A percentile compares a stretch with the other conserved stretches of the same genome.
These are phyloP conservation scores for Chrysanthemum makinoi DNA, from an alignment of 129 eudicot genomes.

Conservation along the genomic window DNA sequence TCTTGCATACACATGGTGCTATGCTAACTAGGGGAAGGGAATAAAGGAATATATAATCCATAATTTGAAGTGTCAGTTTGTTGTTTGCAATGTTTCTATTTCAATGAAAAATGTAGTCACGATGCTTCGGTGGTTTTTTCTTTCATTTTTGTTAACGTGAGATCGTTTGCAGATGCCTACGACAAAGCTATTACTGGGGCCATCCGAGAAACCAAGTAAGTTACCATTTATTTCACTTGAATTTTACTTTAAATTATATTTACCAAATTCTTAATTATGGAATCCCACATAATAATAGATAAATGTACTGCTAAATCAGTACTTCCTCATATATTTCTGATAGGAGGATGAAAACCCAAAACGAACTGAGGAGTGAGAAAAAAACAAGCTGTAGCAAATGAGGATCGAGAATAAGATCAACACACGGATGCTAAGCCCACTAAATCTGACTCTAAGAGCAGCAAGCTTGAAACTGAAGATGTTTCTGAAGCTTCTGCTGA, in stretches of 20 bases:
- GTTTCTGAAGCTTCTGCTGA: constrained; percentile 28
- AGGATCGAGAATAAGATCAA: constrained; percentile 20
- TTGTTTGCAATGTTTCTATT: neutral
- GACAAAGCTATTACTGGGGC: constrained; percentile 74
- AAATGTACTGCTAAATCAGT: constrained; percentile 1
- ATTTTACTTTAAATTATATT: neutral
- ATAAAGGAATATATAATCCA: neutral
- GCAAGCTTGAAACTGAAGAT: constrained; percentile 20
- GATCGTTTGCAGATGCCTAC: constrained; percentile 56
- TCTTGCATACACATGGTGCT: neutral
- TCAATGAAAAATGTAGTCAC: constrained; percentile 5
- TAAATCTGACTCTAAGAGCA: constrained; percentile 41
- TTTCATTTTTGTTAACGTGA: neutral
- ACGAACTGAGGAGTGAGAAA: constrained; percentile 32
- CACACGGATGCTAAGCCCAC: constrained; percentile 25
- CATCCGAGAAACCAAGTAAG: constrained; percentile 53
- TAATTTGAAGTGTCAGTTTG: neutral
- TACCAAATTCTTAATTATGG: neutral
- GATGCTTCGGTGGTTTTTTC: neutral
- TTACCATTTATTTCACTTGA: constrained; percentile 10
- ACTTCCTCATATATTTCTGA: neutral
- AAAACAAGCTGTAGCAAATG: constrained; percentile 27
- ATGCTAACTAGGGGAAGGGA: neutral
- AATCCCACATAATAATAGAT: neutral
- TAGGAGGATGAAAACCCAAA: constrained; percentile 56